Evolutionary conservation across 257 asterid species (phyloP).

Genomic region (Capsicum baccatum): DNA sequence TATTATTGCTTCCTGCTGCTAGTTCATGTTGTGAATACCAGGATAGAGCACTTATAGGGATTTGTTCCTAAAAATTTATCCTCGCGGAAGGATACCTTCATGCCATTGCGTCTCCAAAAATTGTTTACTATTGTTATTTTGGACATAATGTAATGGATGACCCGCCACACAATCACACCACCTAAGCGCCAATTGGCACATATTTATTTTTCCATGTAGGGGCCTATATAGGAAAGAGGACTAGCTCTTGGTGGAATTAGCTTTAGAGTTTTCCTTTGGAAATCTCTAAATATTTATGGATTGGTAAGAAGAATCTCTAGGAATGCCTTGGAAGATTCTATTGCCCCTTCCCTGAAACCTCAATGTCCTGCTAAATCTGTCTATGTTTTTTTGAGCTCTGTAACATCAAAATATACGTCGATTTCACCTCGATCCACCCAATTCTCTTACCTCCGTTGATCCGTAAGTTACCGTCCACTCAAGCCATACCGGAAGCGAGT

Average conservation of each 20-base stretch:
- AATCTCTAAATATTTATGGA: neutral
- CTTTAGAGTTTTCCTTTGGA: neutral
- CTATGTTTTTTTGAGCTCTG: neutral
- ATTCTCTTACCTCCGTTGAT: neutral
- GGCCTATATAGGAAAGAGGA: neutral
- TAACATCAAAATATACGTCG: neutral
- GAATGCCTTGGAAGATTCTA: neutral
- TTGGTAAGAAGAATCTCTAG: no score
- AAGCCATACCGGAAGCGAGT: neutral
- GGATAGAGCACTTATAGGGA: neutral
- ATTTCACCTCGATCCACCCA: neutral
- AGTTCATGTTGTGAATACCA: neutral
- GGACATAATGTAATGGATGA: neutral
- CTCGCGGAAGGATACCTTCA: neutral
- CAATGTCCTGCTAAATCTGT: neutral
- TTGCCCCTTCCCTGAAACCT: neutral
- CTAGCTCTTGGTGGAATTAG: neutral
- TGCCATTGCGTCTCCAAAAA: neutral
- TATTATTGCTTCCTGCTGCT: neutral
- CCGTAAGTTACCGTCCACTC: neutral
- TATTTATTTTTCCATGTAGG: neutral
- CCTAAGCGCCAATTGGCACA: constrained; percentile 11
- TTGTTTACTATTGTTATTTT: neutral
- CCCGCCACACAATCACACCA: neutral
- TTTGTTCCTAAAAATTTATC: neutral